Evolutionary conservation across 805 yeast species (phyloP), one percentile per base, ranked within the genome.

Genomic region (Pichia sporocuriosa): DNA sequence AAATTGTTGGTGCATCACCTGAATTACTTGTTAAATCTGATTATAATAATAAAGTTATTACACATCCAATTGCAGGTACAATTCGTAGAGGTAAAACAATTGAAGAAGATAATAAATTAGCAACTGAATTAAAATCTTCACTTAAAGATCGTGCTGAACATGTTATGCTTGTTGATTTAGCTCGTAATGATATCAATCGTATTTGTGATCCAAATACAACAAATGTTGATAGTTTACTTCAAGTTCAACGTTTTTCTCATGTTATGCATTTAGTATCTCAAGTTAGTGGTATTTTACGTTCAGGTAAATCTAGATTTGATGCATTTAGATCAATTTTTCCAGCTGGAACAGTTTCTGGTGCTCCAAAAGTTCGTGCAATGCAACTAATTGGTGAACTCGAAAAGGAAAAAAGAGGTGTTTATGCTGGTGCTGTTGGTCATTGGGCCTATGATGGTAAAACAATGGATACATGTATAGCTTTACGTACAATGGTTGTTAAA

Each of bases 51-150:
- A 79, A 84, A 53, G 77, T 93, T 16, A 72, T 90, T 39, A 93
- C 97, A 3, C 97, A 93, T 62, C 99, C 98, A 17, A 93, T 93
- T 58, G 99, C 99, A 1, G 99, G 99, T 39, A 93, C 98, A 3
- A 83, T 93, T 44, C 76, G 69, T 52, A 78, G 99, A 57, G 99
- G 99, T 37, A 74, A 77, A 53, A 87, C 97, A 9, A 68, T 80
- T 20, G 95, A 87, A 54, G 97, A 93, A 62, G 99, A 93, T 56
- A 96, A 89, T 58, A 66, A 65, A 47, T 71, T 88, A 40, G 97
- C 97, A 2, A 69, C 70, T 13, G 75, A 77, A 42, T 73, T 93
- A 51, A 71, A 84, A 54, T 65, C 80, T 9, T 84, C 95, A 13
- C 66, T 81, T 49, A 93, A 93, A 58, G 99, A 93, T 63, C 77